phyloP scores from a whole-genome alignment of 345 rosid genomes.

The Cochlearia excelsa region DNA sequence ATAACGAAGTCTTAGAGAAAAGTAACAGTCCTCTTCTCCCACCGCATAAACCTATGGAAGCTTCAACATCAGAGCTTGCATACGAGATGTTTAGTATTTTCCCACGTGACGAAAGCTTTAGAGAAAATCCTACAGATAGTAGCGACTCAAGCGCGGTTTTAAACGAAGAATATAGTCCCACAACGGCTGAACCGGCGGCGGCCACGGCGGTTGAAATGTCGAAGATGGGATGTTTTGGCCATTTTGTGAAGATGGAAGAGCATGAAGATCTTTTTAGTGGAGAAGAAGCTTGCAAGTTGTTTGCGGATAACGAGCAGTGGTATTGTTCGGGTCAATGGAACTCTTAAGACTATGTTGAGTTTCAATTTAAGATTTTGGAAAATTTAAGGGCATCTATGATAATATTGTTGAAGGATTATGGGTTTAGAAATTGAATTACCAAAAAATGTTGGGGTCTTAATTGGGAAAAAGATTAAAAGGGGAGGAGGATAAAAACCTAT shows the following conservation, averaged over 20 bases:
- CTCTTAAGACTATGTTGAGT: not conserved
- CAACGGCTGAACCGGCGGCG: constrained; percentile 15
- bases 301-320: constrained; percentile 39
- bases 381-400: not conserved
- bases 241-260: constrained; percentile 82
- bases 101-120: constrained; percentile 39
- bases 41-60: constrained; percentile 19
- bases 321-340: constrained; percentile 34
- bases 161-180: constrained; percentile 61
- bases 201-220: constrained; percentile 41
- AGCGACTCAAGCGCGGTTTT: constrained; percentile 83
- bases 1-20: constrained; percentile 22
- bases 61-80: constrained; percentile 35
- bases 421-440: not conserved
- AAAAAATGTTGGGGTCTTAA: constrained; percentile 18
- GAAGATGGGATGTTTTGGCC: constrained; percentile 43
- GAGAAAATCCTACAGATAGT: constrained; percentile 71
- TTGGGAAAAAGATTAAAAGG: not conserved
- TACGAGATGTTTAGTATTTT: constrained; percentile 45
- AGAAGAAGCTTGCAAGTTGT: constrained; percentile 42
- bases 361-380: not conserved
- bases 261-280: constrained; percentile 45
- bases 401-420: not conserved
- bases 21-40: constrained; percentile 11
- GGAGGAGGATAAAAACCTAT: not conserved